phyloP scores from a whole-genome alignment of 768 basidiomycete genomes.

The Dentipellis fragilis region DNA sequence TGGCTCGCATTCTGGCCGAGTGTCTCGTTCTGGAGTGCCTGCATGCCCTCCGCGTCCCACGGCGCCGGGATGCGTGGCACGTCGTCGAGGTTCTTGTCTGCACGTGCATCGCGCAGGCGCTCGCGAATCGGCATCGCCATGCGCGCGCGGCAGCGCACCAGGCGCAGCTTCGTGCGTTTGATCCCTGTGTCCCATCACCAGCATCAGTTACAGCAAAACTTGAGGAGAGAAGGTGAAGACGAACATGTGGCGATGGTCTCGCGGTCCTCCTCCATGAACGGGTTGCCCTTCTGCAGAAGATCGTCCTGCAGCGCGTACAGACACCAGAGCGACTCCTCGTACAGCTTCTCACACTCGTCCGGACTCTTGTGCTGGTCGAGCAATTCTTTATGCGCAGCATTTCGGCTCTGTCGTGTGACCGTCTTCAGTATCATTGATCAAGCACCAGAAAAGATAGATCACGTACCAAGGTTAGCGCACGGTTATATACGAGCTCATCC shows the following conservation, averaged over 20 bases:
- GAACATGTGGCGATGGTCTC: constrained; percentile 68
- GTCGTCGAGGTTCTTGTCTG: constrained; percentile 73
- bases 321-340: constrained; percentile 93
- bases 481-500: constrained; percentile 89
- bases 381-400: constrained; percentile 85
- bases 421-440: neutral
- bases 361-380: constrained; percentile 66
- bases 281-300: constrained; percentile 68
- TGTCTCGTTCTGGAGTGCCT: constrained; percentile 2
- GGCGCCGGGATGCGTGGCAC: constrained; percentile 61
- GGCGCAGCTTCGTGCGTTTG: constrained; percentile 73
- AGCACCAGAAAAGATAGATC: neutral
- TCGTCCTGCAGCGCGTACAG: constrained; percentile 89
- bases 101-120: constrained; percentile 63
- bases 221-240: constrained; percentile 17
- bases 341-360: constrained; percentile 84
- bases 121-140: constrained; percentile 72
- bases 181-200: constrained; percentile 44
- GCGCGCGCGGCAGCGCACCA: constrained; percentile 65
- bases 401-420: constrained; percentile 58
- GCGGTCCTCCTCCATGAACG: constrained; percentile 77
- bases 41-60: constrained; percentile 20
- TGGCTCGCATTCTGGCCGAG: no score
- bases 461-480: constrained; percentile 76
- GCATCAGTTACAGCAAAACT: constrained; percentile 1